Base-by-base conservation (phyloP, 805 yeast species). In the Metschnikowia gelsemii region DNA sequence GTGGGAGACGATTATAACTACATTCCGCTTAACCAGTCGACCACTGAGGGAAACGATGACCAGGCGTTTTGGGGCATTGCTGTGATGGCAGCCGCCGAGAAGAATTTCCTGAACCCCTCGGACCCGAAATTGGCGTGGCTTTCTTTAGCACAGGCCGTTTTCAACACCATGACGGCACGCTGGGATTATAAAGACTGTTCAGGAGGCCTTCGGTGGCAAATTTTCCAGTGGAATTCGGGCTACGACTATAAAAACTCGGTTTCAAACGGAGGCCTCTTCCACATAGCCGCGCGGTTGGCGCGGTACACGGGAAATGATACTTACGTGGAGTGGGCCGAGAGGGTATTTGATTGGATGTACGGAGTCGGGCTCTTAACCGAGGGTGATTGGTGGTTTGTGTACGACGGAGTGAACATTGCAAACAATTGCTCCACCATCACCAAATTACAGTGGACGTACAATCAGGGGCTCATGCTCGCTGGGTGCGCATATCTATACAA, bases 21-120 rank as follows among this genome's bases (percentile, higher is more conserved):
- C 63, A 81, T 91, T 63, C 96, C 97, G 4, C 68, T 80, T 46
- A 87, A 88, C 62, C 96, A 90, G 64, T 79, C 90, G 8, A 80
- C 89, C 25, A 86, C 96, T 2, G 97, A 91, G 66, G 99, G 98
- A 57, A 91, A 91, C 59, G 99, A 91, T 73, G 98, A 91, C 70
- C 98, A 91, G 68, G 96, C 87, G 2, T 88, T 91, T 62, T 91
- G 98, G 98, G 98, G 96, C 4, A 72, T 93, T 46, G 84, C 95
- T 1, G 95, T 81, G 3, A 87, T 91, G 84, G 82, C 79, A 21
- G 97, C 97, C 1, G 95, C 95, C 0, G 98, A 91, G 62, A 74
- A 83, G 58, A 87, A 87, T 64, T 89, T 89, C 59, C 68, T 87
- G 1, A 79, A 82, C 55, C 89, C 95, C 2, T 66, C 69, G 38